Percentiles rank a stretch among this genome's conserved stretches.
These are phyloP conservation scores for Inonotus obliquus DNA, from an alignment of 1,284 basidiomycete species.

Conservation along the genomic window DNA sequence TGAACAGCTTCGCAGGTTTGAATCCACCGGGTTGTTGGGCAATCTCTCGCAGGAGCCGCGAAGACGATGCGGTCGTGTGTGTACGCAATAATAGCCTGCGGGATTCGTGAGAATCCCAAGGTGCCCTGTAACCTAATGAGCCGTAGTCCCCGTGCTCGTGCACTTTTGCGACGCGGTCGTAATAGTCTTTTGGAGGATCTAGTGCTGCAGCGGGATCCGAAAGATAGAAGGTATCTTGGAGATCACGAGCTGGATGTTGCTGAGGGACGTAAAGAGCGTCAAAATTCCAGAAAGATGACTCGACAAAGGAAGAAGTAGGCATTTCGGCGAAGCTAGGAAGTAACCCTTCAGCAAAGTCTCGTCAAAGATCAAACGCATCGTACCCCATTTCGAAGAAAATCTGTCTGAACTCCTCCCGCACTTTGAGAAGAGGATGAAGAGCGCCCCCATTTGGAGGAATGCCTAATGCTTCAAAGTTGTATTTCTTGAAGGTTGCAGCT, in stretches of 20 bases:
- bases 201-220: constrained; percentile 86
- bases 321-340: constrained; percentile 89
- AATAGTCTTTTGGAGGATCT: constrained; percentile 81
- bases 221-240: constrained; percentile 99
- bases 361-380: constrained; percentile 23
- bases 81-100: constrained; percentile 92
- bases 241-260: constrained; percentile 96
- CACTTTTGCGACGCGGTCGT: constrained; percentile 81
- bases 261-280: constrained; percentile 98
- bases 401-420: constrained; percentile 95
- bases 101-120: constrained; percentile 91
- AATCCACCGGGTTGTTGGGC: constrained; percentile 78
- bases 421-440: constrained; percentile 94
- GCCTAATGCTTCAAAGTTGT: constrained; percentile 98
- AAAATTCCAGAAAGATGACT: constrained; percentile 99
- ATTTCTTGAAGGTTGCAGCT: constrained; percentile 90
- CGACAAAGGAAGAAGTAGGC: constrained; percentile 97
- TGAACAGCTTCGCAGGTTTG: constrained; percentile 95
- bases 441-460: constrained; percentile 86
- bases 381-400: constrained; percentile 99
- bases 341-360: background rate
- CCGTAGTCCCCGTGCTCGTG: constrained; percentile 93
- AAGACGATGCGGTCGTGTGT: constrained; percentile 95
- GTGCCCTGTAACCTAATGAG: constrained; percentile 97
- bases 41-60: constrained; percentile 91